These are phyloP conservation scores for Cyberlindnera saturnus DNA, from an alignment of 805 yeast genomes.

Conservation along the genomic window DNA sequence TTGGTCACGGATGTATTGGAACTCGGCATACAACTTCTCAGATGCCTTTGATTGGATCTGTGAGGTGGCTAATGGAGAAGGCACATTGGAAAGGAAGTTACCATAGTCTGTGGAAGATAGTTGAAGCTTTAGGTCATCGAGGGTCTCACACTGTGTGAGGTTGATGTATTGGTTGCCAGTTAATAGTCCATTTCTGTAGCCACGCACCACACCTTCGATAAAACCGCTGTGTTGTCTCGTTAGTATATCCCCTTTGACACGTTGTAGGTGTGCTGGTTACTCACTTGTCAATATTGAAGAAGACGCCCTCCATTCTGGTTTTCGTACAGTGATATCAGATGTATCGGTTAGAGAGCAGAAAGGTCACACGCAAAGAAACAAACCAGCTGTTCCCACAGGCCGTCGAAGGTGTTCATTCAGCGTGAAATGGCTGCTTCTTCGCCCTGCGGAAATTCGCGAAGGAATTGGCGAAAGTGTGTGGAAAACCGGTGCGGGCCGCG, in stretches of 20 bases:
- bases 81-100: constrained; percentile 74
- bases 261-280: not conserved
- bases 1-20: constrained; percentile 78
- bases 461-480: not conserved
- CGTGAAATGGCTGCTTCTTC: not conserved
- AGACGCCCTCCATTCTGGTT: constrained; percentile 78
- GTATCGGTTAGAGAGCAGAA: not conserved
- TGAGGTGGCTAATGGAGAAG: constrained; percentile 79
- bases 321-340: not conserved
- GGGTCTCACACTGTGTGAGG: constrained; percentile 89
- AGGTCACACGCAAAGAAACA: too few species aligned
- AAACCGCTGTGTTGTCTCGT: constrained; percentile 48
- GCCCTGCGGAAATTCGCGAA: not conserved
- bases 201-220: constrained; percentile 92
- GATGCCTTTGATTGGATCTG: constrained; percentile 78
- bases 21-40: constrained; percentile 72
- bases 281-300: constrained; percentile 71
- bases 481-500: too few species aligned
- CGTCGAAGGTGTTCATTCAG: not conserved
- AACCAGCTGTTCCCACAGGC: too few species aligned
- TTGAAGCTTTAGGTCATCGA: constrained; percentile 92
- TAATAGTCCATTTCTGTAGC: constrained; percentile 81
- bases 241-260: constrained; percentile 5
- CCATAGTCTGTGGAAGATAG: constrained; percentile 95
- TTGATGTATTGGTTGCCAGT: constrained; percentile 79